Evolutionary conservation across 2,329 filamentous ascomycete genomes (phyloP).

Genomic region (Macrophomina phaseolina): DNA sequence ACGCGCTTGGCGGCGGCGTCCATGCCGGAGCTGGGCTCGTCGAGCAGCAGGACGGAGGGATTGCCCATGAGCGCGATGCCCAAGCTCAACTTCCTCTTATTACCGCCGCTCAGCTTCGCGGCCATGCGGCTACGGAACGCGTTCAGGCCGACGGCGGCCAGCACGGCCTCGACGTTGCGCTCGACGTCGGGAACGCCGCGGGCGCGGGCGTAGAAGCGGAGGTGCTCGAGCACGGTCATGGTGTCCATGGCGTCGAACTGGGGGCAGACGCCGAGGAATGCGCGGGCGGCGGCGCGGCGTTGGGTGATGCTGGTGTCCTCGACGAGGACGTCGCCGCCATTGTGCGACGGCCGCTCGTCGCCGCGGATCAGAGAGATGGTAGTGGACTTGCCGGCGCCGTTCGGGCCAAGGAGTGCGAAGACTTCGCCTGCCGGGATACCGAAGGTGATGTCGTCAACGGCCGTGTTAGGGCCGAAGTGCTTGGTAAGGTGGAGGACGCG

Average conservation of each 20-base stretch:
- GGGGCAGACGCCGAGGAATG: slow-evolving; percentile 87
- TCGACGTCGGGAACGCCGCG: slow-evolving; percentile 77
- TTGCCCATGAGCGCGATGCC: slow-evolving; percentile 94
- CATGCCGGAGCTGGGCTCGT: slow-evolving; percentile 87
- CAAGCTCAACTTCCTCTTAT: slow-evolving; percentile 89
- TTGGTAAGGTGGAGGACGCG: slow-evolving; percentile 83
- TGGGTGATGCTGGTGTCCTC: slow-evolving; percentile 77
- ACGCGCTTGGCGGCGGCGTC: slow-evolving; percentile 89
- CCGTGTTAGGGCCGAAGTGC: slow-evolving; percentile 71
- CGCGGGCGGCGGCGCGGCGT: slow-evolving; percentile 73
- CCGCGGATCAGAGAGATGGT: slow-evolving; percentile 89
- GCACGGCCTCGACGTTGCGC: slow-evolving; percentile 77
- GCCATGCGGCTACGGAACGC: slow-evolving; percentile 77
- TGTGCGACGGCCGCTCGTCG: slow-evolving; percentile 75
- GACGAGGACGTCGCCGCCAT: slow-evolving; percentile 80
- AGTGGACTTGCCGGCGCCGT: slow-evolving; percentile 89
- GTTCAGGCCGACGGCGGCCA: slow-evolving; percentile 79
- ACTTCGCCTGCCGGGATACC: slow-evolving; percentile 80
- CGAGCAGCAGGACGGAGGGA: slow-evolving; percentile 82
- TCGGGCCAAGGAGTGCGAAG: slow-evolving; percentile 87
- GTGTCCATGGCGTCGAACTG: slow-evolving; percentile 78
- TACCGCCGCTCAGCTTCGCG: slow-evolving; percentile 81
- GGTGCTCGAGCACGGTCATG: slow-evolving; percentile 87
- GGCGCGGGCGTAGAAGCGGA: slow-evolving; percentile 85
- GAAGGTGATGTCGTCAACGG: slow-evolving; percentile 89